phyloP scores from a whole-genome alignment of 352 stramenopile genomes.

The Phytophthora multivora region DNA sequence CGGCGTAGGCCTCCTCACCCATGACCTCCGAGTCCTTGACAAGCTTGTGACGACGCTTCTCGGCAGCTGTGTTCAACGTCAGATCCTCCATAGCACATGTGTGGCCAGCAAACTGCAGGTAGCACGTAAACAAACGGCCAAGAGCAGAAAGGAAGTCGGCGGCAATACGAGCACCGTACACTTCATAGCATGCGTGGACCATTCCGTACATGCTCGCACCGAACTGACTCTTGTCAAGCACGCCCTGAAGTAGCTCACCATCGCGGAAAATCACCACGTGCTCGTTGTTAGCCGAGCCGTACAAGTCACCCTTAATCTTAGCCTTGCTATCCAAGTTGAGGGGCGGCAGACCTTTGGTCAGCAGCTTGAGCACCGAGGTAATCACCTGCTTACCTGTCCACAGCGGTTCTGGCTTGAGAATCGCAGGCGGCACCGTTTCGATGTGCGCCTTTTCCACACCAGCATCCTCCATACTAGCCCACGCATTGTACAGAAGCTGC shows the following conservation, averaged over 20 bases:
- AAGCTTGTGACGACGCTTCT: constrained; percentile 90
- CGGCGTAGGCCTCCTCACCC: constrained; percentile 85
- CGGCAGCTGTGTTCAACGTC: constrained; percentile 93
- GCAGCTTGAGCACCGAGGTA: constrained; percentile 95
- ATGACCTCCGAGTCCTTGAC: constrained; percentile 85
- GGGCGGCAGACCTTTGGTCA: constrained; percentile 90
- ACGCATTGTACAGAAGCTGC: constrained; percentile 96
- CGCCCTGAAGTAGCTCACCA: constrained; percentile 95
- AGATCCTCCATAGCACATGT: constrained; percentile 99
- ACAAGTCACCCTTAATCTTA: constrained; percentile 96
- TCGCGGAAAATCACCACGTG: constrained; percentile 97
- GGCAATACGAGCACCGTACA: constrained; percentile 85
- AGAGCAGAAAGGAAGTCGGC: constrained; percentile 84
- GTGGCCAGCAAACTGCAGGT: constrained; percentile 98
- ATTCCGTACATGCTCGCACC: constrained; percentile 98
- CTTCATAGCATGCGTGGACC: constrained; percentile 96
- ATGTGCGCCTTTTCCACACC: constrained; percentile 90
- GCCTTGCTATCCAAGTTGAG: constrained; percentile 95
- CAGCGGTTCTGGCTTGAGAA: constrained; percentile 96
- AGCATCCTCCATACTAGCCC: constrained; percentile 95
- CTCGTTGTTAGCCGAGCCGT: constrained; percentile 94
- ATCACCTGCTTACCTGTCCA: constrained; percentile 99
- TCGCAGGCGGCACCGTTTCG: constrained; percentile 95
- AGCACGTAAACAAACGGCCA: constrained; percentile 96
- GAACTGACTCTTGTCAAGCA: constrained; percentile 99